Percentiles rank a stretch among this genome's conserved stretches.
These are phyloP conservation scores for Trichophyton benhamiae DNA, from an alignment of 2,329 filamentous ascomycete species.

Conservation along the genomic window DNA sequence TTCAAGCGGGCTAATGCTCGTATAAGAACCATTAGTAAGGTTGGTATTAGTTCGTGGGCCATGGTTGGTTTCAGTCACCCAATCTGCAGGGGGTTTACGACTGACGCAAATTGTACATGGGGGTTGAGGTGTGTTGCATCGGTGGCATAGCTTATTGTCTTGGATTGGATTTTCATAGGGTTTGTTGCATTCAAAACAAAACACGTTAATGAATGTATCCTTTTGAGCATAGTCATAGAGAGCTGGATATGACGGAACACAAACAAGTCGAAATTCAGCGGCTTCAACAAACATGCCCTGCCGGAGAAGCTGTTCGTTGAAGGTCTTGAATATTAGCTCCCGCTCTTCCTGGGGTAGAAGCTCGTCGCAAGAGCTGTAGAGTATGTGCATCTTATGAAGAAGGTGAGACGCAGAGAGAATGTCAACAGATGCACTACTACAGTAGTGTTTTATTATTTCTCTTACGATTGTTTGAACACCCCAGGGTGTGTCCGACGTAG, in stretches of 20 bases:
- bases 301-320: slow-evolving; percentile 43
- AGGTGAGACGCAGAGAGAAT: slow-evolving; percentile 32
- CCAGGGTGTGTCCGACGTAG: slow-evolving; percentile 27
- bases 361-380: slow-evolving; percentile 27
- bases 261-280: slow-evolving; percentile 43
- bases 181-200: slow-evolving; percentile 46
- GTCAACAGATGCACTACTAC: slow-evolving; percentile 27
- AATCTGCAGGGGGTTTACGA: slow-evolving; percentile 30
- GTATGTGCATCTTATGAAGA: slow-evolving; percentile 29
- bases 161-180: slow-evolving; percentile 41
- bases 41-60: background rate
- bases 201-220: slow-evolving; percentile 43
- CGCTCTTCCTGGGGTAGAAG: slow-evolving; percentile 36
- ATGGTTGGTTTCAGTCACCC: slow-evolving; percentile 21
- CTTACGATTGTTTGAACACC: slow-evolving; percentile 27
- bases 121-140: slow-evolving; percentile 32
- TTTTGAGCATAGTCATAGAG: slow-evolving; percentile 46
- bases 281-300: slow-evolving; percentile 37
- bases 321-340: slow-evolving; percentile 44
- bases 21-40: background rate
- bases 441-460: slow-evolving; percentile 30
- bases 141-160: slow-evolving; percentile 41
- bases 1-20: background rate
- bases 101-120: slow-evolving; percentile 34
- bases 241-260: slow-evolving; percentile 43